Evolutionary conservation across 345 rosid species (phyloP), one percentile per base, ranked within the genome.

Genomic region (Syzygium jambos): DNA sequence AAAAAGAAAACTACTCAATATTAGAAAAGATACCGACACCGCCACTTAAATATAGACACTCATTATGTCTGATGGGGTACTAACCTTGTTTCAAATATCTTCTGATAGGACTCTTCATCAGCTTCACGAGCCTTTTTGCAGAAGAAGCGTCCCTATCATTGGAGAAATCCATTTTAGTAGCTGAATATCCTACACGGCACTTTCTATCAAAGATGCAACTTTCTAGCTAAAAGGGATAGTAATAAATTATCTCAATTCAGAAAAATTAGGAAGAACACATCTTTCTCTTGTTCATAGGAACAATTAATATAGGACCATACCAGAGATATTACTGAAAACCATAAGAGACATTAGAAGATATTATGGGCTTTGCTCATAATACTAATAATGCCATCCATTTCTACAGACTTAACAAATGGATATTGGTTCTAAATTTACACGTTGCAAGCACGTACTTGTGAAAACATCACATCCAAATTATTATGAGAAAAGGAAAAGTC

Each of bases 71-170:
- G 82, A 73, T 73, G 25, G 82, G 14, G 85, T 43, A 84, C 92
- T 83, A 15, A 93, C 95, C 89, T 87, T 51, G 91, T 92, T 85
- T 92, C 93, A 84, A 95, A 91, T 84, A 93, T 91, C 92, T 89
- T 93, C 84, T 87, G 87, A 55, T 85, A 85, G 25, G 95, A 93
- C 89, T 93, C 93, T 34, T 95, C 93, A 87, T 93, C 93, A 73
- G 92, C 94, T 86, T 91, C 77, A 11, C 90, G 92, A 89, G 93
- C 95, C 90, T 90, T 95, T 83, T 86, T 87, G 49, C 38, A 85
- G 82, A 89, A 93, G 84, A 91, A 92, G 13, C 89, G 86, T 52
- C 95, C 95, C 96, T 95, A 94, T 78, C 89, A 90, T 51, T 63
- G 78, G 85, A 55, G 84, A 21, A 84, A 85, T 65, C 80, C 78